These are phyloP conservation scores for Eimeria praecox DNA, from an alignment of 169 alveolate genomes.

Conservation along the genomic window DNA sequence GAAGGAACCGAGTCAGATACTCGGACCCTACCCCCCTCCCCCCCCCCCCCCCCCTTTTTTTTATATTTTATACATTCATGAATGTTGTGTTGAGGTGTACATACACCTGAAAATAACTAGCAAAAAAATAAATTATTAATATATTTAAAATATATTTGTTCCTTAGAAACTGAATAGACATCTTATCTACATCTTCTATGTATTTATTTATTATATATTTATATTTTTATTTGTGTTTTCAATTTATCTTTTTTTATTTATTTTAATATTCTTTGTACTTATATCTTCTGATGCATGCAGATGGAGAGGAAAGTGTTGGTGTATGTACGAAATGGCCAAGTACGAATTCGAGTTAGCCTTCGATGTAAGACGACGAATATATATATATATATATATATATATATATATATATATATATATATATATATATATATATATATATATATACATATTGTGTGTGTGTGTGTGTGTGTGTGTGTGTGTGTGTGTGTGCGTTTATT, in stretches of 20 bases:
- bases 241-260: not conserved
- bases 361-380: slow-evolving; percentile 86
- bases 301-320: slow-evolving; percentile 98
- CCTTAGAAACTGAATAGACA: not conserved
- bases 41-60: too few species aligned
- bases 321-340: slow-evolving; percentile 94
- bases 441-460: too few species aligned
- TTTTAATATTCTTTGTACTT: not conserved
- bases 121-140: too few species aligned
- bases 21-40: too few species aligned
- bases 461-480: too few species aligned
- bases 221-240: not conserved
- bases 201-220: too few species aligned
- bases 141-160: too few species aligned
- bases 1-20: slow-evolving; percentile 92
- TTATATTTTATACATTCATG: too few species aligned
- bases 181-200: not conserved
- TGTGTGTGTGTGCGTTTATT: too few species aligned
- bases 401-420: not conserved
- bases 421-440: not conserved
- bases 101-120: not conserved
- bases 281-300: slow-evolving; percentile 74
- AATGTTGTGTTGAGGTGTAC: not conserved
- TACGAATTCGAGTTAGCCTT: slow-evolving; percentile 95
- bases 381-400: not conserved